Conservation (phyloP, 768 basidiomycete species). For the Clathrus columnatus region DNA sequence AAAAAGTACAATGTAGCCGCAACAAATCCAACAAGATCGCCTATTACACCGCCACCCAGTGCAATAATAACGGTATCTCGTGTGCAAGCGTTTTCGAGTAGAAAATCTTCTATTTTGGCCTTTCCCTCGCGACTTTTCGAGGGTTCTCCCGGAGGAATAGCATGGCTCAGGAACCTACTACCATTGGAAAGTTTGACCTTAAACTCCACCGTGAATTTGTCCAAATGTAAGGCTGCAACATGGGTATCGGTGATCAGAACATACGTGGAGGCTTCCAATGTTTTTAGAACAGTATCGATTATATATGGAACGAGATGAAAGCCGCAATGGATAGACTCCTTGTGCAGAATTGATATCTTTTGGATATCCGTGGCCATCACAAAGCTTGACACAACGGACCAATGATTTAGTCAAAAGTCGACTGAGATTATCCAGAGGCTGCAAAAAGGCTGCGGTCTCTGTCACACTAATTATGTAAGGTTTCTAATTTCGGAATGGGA, state of each 20-base stretch:
- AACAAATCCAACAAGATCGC: conserved; percentile 93
- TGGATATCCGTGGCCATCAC: conserved; percentile 44
- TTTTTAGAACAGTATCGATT: conserved; percentile 56
- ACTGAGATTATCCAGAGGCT: no score
- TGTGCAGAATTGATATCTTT: conserved; percentile 78
- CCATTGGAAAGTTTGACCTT: conserved; percentile 19
- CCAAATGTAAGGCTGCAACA: conserved; percentile 74
- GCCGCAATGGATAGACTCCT: conserved; percentile 85
- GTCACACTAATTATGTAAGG: no score
- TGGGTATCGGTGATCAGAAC: conserved; percentile 89
- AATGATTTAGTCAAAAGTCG: no score
- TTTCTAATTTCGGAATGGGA: no score
- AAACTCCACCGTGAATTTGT: conserved; percentile 61
- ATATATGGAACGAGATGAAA: conserved; percentile 90
- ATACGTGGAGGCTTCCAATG: conserved; percentile 75
- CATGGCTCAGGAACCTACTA: conserved; percentile 60
- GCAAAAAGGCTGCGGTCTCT: no score
- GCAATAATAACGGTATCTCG: conserved; percentile 90
- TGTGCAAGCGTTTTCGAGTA: conserved; percentile 81
- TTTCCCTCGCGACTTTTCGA: conserved; percentile 89
- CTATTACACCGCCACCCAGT: conserved; percentile 94
- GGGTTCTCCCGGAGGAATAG: conserved; percentile 86
- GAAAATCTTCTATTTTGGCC: conserved; percentile 88
- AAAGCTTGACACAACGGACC: not conserved
- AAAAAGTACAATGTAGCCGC: conserved; percentile 87